Conservation (phyloP, 176 grass and related monocot genomes). For the Otatea glauca region DNA sequence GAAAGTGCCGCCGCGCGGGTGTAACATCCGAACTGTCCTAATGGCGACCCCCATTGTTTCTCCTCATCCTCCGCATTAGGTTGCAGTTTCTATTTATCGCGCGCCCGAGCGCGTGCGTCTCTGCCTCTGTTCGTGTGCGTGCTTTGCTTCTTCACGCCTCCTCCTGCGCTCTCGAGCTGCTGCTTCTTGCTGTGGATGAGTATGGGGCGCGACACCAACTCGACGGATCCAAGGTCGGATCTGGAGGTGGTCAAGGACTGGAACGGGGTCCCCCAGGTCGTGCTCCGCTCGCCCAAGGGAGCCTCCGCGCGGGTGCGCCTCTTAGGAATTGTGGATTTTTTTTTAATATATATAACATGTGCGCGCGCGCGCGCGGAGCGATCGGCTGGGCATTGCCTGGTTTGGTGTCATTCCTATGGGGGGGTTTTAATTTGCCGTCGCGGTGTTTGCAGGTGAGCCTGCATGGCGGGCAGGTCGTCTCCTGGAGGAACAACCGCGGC, state of each 20-base stretch:
- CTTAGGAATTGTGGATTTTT: background rate
- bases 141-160: no score
- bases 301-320: conserved; percentile 72
- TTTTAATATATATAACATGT: no score
- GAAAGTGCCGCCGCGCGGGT: conserved; percentile 41
- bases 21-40: conserved; percentile 52
- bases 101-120: background rate
- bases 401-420: conserved; percentile 20
- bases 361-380: no score
- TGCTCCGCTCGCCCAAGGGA: conserved; percentile 71
- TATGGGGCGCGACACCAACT: conserved; percentile 48
- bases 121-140: background rate
- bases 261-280: conserved; percentile 64
- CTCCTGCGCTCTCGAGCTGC: background rate
- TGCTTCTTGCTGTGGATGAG: conserved; percentile 33
- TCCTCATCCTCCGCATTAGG: conserved; percentile 13
- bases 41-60: conserved; percentile 38
- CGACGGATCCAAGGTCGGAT: conserved; percentile 55
- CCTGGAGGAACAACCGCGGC: conserved; percentile 90
- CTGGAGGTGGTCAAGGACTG: conserved; percentile 69
- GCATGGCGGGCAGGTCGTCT: conserved; percentile 89
- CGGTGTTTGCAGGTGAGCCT: conserved; percentile 76
- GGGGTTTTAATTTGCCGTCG: conserved; percentile 9
- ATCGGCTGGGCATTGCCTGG: background rate
- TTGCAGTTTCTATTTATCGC: background rate